Base-by-base conservation (phyloP, 106 monocot genomes). In the Acorus calamus region DNA sequence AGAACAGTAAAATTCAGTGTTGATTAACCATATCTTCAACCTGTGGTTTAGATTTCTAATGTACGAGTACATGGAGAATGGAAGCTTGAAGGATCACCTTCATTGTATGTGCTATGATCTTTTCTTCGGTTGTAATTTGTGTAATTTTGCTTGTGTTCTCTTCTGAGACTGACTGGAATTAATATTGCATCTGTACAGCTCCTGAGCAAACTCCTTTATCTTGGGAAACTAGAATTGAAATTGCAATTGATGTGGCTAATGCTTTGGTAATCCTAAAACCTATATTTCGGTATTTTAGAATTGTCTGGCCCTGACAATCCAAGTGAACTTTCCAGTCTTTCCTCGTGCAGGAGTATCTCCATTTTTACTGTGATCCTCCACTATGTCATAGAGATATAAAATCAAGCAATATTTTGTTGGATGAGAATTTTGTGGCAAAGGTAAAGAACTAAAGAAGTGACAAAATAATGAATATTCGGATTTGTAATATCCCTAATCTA, bases 61-160 rank as follows among this genome's bases (percentile, higher is more conserved):
- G 54, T 94, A 86, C 59, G 94, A 94, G 62, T 94, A 94, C 72
- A 94, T 94, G 94, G 89, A 78, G 64, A 94, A 94, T 68, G 94
- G 94, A 76, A 86, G 89, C 79, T 73, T 94, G n/a, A 86, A 86
- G 66, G 89, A 94, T 77, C 86, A 89, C 76, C 86, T 94, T 53
- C 89, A 89, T 74, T 79, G 89, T 89, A 85, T 63, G 65, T 47
- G 42, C 45, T 52, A 11, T 47, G 61, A 50, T 57, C 1, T 7
- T 63, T 41, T 7, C 44, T 71, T 62, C 5, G 66, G n/a, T 43
- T 44, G 12, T 10, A 54, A n/a, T 56, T 4, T 47, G 50, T 46
- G 45, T 73, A 7, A 8, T 50, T 46, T 47, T 63, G 45, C 49
- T 45, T 50, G 11, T 14, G 45, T 59, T 64, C 12, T 72, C 2